Evolutionary conservation across 306 rosid genomes (phyloP).

Genomic region (Inga oerstediana): DNA sequence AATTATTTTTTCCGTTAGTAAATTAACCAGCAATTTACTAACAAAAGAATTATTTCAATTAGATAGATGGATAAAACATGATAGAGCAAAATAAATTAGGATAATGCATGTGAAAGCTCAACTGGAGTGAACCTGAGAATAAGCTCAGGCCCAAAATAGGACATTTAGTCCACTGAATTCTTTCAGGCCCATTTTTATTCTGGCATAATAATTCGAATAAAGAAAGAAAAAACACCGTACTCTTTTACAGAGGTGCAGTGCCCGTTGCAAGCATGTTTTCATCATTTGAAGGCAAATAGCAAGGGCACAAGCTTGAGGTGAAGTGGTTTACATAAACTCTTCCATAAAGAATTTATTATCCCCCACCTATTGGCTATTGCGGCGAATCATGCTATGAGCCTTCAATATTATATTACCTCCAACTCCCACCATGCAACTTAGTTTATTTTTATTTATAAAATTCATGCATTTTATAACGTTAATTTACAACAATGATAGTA

Average conservation of each 20-base stretch:
- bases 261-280: not conserved
- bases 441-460: too few relatives aligned
- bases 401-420: not conserved
- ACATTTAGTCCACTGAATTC: not conserved
- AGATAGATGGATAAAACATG: not conserved
- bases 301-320: slow-evolving; percentile 6
- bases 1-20: not conserved
- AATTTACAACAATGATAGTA: not conserved
- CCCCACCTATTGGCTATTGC: slow-evolving; percentile 11
- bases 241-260: not conserved
- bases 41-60: not conserved
- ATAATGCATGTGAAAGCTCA: not conserved
- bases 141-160: not conserved
- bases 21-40: not conserved
- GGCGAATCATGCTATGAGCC: not conserved
- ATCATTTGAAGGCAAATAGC: not conserved
- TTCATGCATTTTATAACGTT: not conserved
- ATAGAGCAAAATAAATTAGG: not conserved
- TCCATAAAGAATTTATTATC: not conserved
- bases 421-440: slow-evolving; percentile 1
- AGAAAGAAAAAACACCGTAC: not conserved
- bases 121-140: not conserved
- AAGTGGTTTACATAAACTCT: not conserved
- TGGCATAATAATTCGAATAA: not conserved
- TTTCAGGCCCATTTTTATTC: not conserved